Evolutionary conservation across 768 basidiomycete genomes (phyloP), one percentile per base, ranked within the genome.

Genomic region (Auricularia heimuer): DNA sequence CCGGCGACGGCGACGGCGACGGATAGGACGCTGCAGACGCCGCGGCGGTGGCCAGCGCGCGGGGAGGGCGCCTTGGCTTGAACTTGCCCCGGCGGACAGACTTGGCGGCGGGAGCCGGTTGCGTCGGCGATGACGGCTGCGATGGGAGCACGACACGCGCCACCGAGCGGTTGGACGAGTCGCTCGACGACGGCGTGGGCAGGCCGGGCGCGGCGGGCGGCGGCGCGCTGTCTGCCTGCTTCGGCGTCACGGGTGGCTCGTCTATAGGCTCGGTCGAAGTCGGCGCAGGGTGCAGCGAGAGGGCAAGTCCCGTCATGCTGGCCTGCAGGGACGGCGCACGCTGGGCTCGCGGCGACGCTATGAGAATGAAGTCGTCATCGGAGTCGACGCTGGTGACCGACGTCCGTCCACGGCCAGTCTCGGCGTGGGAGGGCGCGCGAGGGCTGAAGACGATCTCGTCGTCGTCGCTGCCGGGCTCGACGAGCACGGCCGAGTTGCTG

Each of bases 311-410:
- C 14, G 47, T 18, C 10, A 51, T 42, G 39, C 14, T 51, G 47
- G 18, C 47, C 18, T 51, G 21, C 18, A 51, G 18, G 47, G 18
- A 51, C 11, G 18, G 39, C 39, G 39, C 39, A 42, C 39, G 63
- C 63, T 71, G 70, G 47, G 78, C 73, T 36, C 67, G 69, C 11
- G 73, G 75, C 62, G 73, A 69, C 66, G 74, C 77, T 64, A 85
- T 74, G 63, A 84, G 71, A 62, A 84, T 79, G 70, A 81, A 83
- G 64, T 85, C 84, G 60, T 81, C 78, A 68, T 82, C 82, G 11
- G 79, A 14, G 47, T 51, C 47, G 7, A 51, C 14, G 47, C 47
- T 18, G 21, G 10, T 18, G 21, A 6, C 47, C 18, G 7, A 18
- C 21, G 47, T 6, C 10, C 8, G 39, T 14, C 39, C 12, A 7